These are phyloP conservation scores for Ascochyta pisi DNA, from an alignment of 2,329 filamentous ascomycete genomes.

Conservation along the genomic window DNA sequence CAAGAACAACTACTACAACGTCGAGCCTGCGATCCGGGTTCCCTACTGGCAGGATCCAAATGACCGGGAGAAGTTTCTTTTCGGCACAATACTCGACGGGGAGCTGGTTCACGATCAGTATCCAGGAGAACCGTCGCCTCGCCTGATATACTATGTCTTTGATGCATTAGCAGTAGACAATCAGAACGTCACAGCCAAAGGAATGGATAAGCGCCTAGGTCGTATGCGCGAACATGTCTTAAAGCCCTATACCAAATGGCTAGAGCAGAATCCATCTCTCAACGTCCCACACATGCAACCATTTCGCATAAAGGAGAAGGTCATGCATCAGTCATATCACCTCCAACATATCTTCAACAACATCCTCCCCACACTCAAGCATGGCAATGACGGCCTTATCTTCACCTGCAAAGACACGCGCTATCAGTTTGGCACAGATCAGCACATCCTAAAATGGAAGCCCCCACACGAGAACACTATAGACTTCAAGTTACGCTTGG, in stretches of 20 bases:
- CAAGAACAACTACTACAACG: conserved; percentile 95
- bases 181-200: conserved; percentile 75
- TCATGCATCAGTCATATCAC: conserved; percentile 86
- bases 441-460: conserved; percentile 97
- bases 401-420: conserved; percentile 91
- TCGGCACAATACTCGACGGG: conserved; percentile 84
- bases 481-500: conserved; percentile 82
- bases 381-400: conserved; percentile 96
- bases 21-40: conserved; percentile 78
- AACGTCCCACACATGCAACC: conserved; percentile 57
- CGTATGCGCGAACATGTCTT: conserved; percentile 83
- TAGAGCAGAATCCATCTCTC: conserved; percentile 63
- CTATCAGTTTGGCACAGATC: conserved; percentile 90
- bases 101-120: conserved; percentile 89
- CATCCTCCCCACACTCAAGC: conserved; percentile 80
- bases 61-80: conserved; percentile 70
- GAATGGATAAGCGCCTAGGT: conserved; percentile 86
- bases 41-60: conserved; percentile 69
- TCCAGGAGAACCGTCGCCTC: conserved; percentile 66
- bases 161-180: conserved; percentile 87
- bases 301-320: conserved; percentile 86
- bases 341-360: conserved; percentile 80
- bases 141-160: conserved; percentile 86
- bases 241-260: conserved; percentile 70
- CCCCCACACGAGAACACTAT: conserved; percentile 93